Evolutionary conservation across 2,329 filamentous ascomycete genomes (phyloP), one percentile per base, ranked within the genome.

Genomic region (Alternaria sp.): DNA sequence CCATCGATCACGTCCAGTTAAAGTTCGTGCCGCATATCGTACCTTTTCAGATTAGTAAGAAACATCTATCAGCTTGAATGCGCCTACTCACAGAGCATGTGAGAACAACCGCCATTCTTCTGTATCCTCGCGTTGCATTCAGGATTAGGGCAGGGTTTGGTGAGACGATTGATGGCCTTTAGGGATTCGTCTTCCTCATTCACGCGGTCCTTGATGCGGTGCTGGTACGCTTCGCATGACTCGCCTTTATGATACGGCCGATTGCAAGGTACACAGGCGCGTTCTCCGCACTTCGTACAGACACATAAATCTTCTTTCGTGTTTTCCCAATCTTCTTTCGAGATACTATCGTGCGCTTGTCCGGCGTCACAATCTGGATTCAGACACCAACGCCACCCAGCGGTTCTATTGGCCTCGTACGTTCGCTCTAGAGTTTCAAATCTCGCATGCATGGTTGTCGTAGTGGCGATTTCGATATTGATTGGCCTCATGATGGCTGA

Each of bases 161-260:
- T 45, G 1, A 13, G 4, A 4, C 1, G 0, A 0, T 21, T 21
- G 43, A 21, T 15, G 3, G 2, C 2, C 10, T 13, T 0, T 10
- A 45, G 12, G 6, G 43, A 19, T 2, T 45, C 2, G 0, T 46
- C 19, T 15, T 46, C 44, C 7, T 46, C 44, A 13, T 46, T 7
- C 3, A 21, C 11, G 7, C 19, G 44, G 19, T 15, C 19, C 5
- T 46, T 46, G 44, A 46, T 46, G 6, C 19, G 44, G 0, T 0
- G 0, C 21, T 23, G 44, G 12, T 46, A 46, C 1, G 44, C 44
- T 46, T 46, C 44, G 12, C 44, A 46, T 3, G 19, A 15, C 12
- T 46, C 44, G 6, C 44, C 44, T 46, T 46, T 3, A 5, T 46
- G 44, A 0, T 21, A 46, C 13, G 12, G 44, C 4, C 44, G 12